phyloP scores from a whole-genome alignment of 1,284 basidiomycete genomes.

The Leccinum glutinopallens region DNA sequence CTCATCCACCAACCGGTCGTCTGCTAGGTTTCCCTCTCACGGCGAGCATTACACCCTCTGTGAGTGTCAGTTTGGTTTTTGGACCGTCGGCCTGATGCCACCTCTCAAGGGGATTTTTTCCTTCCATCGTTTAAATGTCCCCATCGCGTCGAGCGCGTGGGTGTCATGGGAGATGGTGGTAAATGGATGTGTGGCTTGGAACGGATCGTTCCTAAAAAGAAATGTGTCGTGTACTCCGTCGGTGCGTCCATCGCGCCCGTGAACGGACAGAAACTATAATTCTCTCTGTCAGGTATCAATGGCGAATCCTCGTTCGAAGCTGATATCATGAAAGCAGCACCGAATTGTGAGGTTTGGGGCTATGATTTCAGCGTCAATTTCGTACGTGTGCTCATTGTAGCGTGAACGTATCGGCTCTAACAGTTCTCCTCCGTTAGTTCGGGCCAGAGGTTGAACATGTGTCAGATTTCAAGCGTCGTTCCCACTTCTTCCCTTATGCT shows the following conservation, averaged over 20 bases:
- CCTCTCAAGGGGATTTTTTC: constrained; percentile 49
- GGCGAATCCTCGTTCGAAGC: constrained; percentile 58
- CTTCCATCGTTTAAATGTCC: constrained; percentile 50
- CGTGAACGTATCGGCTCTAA: background rate
- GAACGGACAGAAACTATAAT: background rate
- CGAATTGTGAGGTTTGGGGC: constrained; percentile 49
- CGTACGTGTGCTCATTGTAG: constrained; percentile 30
- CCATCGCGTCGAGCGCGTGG: constrained; percentile 47
- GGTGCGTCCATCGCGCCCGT: constrained; percentile 32
- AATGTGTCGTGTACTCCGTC: constrained; percentile 52
- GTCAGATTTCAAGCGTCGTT: constrained; percentile 42
- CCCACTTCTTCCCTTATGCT: constrained; percentile 50
- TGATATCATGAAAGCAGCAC: constrained; percentile 43
- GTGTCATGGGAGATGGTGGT: constrained; percentile 51
- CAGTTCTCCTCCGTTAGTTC: constrained; percentile 35
- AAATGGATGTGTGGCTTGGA: constrained; percentile 56
- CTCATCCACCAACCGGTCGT: background rate
- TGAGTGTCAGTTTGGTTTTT: constrained; percentile 17
- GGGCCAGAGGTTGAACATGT: constrained; percentile 48
- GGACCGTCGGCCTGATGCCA: constrained; percentile 6
- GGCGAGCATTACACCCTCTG: constrained; percentile 40
- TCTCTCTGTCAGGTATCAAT: constrained; percentile 42
- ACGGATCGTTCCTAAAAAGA: constrained; percentile 43
- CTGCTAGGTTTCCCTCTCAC: constrained; percentile 32
- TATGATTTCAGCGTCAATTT: constrained; percentile 53